Percentiles rank a stretch among this genome's conserved stretches.
Conservation (phyloP, 495 filamentous ascomycete genomes). For the Penicillium ucsense region DNA sequence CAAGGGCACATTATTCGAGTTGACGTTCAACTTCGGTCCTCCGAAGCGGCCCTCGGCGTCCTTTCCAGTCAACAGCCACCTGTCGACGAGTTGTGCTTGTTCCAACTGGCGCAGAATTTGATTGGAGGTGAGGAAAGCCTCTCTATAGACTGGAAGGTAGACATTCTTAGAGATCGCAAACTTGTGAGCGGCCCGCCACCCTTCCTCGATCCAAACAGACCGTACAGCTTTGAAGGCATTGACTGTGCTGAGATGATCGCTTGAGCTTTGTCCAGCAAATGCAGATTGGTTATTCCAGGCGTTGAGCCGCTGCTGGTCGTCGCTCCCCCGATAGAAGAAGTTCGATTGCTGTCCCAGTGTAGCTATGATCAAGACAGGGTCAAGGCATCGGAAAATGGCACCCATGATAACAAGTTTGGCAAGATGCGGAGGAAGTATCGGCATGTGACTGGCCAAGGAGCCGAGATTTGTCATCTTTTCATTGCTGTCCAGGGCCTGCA, state of each 20-base stretch:
- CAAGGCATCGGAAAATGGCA: conserved; percentile 50
- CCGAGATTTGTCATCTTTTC: conserved; percentile 47
- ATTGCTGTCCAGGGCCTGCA: conserved; percentile 40
- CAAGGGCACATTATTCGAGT: conserved; percentile 35
- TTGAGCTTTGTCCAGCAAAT: conserved; percentile 33
- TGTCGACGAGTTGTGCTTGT: conserved; percentile 3
- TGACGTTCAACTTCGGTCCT: conserved; percentile 35
- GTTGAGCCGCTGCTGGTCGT: conserved; percentile 10
- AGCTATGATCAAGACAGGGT: conserved; percentile 48
- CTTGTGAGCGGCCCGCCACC: conserved; percentile 14
- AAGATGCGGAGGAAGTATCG: conserved; percentile 35
- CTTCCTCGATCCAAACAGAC: conserved; percentile 15
- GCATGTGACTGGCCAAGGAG: conserved; percentile 34
- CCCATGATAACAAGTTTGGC: conserved; percentile 52
- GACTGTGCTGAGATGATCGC: conserved; percentile 45
- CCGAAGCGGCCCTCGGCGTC: conserved; percentile 30
- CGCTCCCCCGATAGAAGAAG: conserved; percentile 35
- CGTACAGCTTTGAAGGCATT: conserved; percentile 42
- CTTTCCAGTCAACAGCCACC: conserved; percentile 1
- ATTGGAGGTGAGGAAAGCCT: neutral
- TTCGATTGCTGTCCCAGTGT: conserved; percentile 26
- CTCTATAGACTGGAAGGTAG: conserved; percentile 2
- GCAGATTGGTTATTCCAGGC: conserved; percentile 19
- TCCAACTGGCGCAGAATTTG: neutral
- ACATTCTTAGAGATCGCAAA: conserved; percentile 15